phyloP scores from a whole-genome alignment of 768 basidiomycete species.

The Tricholoma saponaceum region DNA sequence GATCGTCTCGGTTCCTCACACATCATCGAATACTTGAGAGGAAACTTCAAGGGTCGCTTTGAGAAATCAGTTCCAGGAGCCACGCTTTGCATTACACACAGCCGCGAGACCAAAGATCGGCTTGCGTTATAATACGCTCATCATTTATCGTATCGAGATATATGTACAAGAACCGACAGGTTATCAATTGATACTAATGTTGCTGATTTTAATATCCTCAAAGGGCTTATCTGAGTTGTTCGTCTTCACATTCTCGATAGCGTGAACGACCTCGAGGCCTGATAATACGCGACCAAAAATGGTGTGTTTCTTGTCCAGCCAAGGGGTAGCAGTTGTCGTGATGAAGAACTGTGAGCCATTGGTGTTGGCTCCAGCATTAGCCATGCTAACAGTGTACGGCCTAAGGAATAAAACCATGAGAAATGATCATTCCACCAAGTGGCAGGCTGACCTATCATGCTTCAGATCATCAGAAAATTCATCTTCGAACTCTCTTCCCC shows the following conservation, averaged over 20 bases:
- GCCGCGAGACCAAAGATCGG: slow-evolving; percentile 36
- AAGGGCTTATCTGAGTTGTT: slow-evolving; percentile 86
- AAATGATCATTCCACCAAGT: background rate
- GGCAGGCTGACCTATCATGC: slow-evolving; percentile 72
- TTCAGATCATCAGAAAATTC: slow-evolving; percentile 87
- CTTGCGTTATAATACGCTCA: slow-evolving; percentile 36
- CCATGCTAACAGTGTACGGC: slow-evolving; percentile 96
- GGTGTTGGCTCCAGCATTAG: slow-evolving; percentile 84
- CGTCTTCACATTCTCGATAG: slow-evolving; percentile 87
- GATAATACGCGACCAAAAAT: slow-evolving; percentile 88
- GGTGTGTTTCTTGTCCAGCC: slow-evolving; percentile 89
- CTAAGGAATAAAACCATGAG: slow-evolving; percentile 31
- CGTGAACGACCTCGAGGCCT: slow-evolving; percentile 86
- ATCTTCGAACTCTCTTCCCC: slow-evolving; percentile 89
- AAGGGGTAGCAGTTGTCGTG: slow-evolving; percentile 90
- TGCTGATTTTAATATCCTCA: slow-evolving; percentile 91
- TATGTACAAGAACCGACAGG: slow-evolving; percentile 7
- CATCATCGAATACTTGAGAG: slow-evolving; percentile 27
- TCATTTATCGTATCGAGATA: background rate
- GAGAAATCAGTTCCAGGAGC: slow-evolving; percentile 15
- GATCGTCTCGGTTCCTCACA: slow-evolving; percentile 15
- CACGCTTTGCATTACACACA: slow-evolving; percentile 26
- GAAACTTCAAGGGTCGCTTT: slow-evolving; percentile 31
- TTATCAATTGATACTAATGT: slow-evolving; percentile 63
- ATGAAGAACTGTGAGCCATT: slow-evolving; percentile 99